Evolutionary conservation across 192 early-diverging fungal species (phyloP).

Genomic region (Pilaira anomala): DNA sequence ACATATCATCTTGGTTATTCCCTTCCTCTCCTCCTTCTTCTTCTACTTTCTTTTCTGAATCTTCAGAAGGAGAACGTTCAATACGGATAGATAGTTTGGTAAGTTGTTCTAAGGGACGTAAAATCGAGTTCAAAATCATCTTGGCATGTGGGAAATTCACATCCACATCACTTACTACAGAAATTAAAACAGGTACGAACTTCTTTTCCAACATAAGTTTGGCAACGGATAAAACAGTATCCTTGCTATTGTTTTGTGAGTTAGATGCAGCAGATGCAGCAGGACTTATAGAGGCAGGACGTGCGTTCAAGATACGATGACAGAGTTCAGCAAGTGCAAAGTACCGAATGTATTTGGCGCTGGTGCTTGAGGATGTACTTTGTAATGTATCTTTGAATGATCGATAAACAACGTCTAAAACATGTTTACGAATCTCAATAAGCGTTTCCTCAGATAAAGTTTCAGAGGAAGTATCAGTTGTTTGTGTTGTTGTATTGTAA

Average conservation of each 20-base stretch:
- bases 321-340: conserved; percentile 69
- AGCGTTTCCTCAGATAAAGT: conserved; percentile 17
- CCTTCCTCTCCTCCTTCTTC: conserved; percentile 32
- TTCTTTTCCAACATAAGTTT: conserved; percentile 86
- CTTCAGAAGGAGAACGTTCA: conserved; percentile 55
- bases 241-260: conserved; percentile 56
- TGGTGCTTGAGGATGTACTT: conserved; percentile 30
- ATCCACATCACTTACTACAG: conserved; percentile 78
- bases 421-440: conserved; percentile 56
- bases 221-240: conserved; percentile 56
- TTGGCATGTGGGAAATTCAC: conserved; percentile 83
- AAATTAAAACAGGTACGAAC: conserved; percentile 74
- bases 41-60: conserved; percentile 64
- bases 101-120: conserved; percentile 87
- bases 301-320: conserved; percentile 61
- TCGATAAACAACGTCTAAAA: conserved; percentile 61
- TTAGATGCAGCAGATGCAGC: conserved; percentile 14
- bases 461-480: no score
- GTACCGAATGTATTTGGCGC: conserved; percentile 65
- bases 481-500: conserved; percentile 28
- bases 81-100: conserved; percentile 85
- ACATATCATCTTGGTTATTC: conserved; percentile 2
- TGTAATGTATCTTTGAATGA: conserved; percentile 60
- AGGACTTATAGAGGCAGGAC: conserved; percentile 21
- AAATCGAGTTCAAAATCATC: conserved; percentile 66